Evolutionary conservation across 106 monocot species (phyloP).

Genomic region (Acanthochlamys bracteata): DNA sequence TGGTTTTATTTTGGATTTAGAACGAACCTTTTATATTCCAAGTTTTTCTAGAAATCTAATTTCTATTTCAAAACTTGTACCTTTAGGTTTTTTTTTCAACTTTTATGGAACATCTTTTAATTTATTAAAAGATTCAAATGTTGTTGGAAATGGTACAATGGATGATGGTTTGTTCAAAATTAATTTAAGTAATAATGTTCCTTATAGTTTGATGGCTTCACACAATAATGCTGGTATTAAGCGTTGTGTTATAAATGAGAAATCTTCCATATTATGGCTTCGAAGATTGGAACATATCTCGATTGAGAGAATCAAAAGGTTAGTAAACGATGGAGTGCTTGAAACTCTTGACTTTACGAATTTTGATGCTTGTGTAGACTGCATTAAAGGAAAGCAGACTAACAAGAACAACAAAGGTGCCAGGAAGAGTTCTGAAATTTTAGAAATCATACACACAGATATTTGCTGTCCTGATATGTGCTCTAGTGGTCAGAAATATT

Average conservation of each 20-base stretch:
- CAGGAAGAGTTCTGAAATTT: neutral
- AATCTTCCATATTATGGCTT: neutral
- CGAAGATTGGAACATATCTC: conserved; percentile 1
- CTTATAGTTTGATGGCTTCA: neutral
- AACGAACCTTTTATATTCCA: conserved; percentile 1
- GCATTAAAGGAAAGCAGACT: conserved; percentile 8
- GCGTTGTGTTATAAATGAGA: neutral
- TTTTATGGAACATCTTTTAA: neutral
- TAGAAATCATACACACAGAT: conserved; percentile 9
- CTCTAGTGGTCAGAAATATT: conserved; percentile 1
- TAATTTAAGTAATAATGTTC: neutral
- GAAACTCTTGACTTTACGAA: conserved; percentile 6
- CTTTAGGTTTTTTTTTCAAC: neutral
- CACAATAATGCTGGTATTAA: conserved; percentile 1
- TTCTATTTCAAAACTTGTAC: conserved; percentile 2
- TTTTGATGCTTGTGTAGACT: conserved; percentile 7
- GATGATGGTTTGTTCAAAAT: neutral
- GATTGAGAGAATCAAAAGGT: neutral
- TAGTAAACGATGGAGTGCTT: conserved; percentile 5
- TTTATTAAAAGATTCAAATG: neutral
- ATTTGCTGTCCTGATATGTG: neutral
- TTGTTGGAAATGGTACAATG: neutral
- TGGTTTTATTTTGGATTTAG: conserved; percentile 1
- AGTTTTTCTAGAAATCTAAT: conserved; percentile 2
- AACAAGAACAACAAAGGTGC: conserved; percentile 1